phyloP scores from a whole-genome alignment of 148 eudicot genomes.

The Suaeda aralocaspica region DNA sequence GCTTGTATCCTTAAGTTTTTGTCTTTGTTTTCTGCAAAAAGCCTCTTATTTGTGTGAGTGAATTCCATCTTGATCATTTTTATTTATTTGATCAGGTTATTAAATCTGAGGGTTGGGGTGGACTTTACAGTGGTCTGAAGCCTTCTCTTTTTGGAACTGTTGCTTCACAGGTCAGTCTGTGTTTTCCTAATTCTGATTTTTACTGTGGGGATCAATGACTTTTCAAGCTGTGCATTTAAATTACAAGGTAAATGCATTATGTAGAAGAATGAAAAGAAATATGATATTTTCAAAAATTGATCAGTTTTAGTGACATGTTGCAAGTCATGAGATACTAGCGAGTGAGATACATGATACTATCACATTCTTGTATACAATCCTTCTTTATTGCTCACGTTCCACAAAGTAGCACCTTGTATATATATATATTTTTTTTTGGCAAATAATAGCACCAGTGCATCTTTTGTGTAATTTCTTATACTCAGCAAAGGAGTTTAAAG shows the following conservation, averaged over 20 bases:
- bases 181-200: not conserved
- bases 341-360: not conserved
- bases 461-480: not conserved
- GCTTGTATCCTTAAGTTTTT: not conserved
- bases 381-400: not conserved
- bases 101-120: slow-evolving; percentile 77
- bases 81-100: slow-evolving; percentile 46
- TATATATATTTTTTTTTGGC: no score
- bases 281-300: no score
- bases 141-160: slow-evolving; percentile 91
- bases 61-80: not conserved
- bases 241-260: not conserved
- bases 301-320: not conserved
- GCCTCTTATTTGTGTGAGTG: not conserved
- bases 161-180: slow-evolving; percentile 64
- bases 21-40: not conserved
- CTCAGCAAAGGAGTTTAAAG: no score
- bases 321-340: not conserved
- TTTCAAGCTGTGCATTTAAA: not conserved
- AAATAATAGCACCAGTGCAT: no score
- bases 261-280: not conserved
- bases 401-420: not conserved
- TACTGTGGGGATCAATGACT: not conserved
- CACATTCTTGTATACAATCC: not conserved
- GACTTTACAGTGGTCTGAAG: slow-evolving; percentile 92